Conservation (phyloP, 768 basidiomycete genomes). For the Tulasnella sp. region DNA sequence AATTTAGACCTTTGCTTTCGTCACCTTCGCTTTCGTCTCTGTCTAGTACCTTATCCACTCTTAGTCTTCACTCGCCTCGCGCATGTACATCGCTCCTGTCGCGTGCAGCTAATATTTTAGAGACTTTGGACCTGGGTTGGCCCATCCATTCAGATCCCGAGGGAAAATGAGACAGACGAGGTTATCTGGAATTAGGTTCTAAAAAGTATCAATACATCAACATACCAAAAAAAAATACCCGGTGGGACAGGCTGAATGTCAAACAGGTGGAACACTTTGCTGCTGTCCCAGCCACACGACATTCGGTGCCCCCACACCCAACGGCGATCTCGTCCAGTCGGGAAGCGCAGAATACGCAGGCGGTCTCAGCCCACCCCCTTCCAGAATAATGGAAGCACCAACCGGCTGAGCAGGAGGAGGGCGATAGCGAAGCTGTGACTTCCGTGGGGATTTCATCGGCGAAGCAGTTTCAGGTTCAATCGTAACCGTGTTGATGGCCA, state of each 20-base stretch:
- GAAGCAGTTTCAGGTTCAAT: conserved; percentile 33
- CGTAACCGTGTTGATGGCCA: conserved; percentile 34
- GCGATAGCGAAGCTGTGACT: not conserved
- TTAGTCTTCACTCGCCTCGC: conserved; percentile 9
- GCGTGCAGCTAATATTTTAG: not conserved
- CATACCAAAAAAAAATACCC: not conserved
- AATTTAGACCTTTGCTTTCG: not conserved
- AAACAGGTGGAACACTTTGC: not conserved
- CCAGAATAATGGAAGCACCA: conserved; percentile 32
- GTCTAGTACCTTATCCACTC: not conserved
- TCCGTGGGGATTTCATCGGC: conserved; percentile 18
- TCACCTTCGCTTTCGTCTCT: not conserved
- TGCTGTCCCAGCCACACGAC: conserved; percentile 13
- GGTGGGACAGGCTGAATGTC: not conserved
- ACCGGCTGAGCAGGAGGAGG: conserved; percentile 9
- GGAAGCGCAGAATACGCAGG: conserved; percentile 48
- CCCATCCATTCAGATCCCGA: not conserved
- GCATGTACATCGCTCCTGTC: not conserved
- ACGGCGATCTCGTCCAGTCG: conserved; percentile 72
- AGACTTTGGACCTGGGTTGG: not conserved
- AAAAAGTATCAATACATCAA: not conserved
- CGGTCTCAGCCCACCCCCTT: conserved; percentile 41
- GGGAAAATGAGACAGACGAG: not conserved
- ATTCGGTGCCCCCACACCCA: conserved; percentile 60
- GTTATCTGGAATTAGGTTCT: not conserved